Conservation (phyloP, 106 monocot genomes). For the Dioscorea dumetorum region DNA sequence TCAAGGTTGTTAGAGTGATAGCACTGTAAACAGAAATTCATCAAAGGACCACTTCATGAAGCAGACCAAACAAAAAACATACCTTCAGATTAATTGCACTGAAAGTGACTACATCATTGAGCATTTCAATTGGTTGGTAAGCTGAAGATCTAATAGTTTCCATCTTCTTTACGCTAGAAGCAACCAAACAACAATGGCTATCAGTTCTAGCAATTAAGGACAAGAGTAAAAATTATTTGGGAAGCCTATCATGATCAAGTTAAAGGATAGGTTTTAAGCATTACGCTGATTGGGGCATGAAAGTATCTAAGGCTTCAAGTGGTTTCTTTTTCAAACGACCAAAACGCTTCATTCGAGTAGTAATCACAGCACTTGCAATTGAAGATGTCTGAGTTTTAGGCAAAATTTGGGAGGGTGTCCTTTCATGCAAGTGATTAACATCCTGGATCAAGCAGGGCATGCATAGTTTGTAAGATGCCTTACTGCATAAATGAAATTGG, state of each 20-base stretch:
- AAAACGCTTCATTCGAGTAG: constrained; percentile 34
- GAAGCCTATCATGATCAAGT: neutral
- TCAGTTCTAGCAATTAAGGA: neutral
- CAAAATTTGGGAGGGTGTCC: neutral
- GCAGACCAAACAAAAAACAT: constrained; percentile 3
- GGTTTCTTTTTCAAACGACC: constrained; percentile 45
- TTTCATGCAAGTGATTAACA: too few relatives aligned
- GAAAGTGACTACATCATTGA: constrained; percentile 94
- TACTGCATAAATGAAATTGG: too few relatives aligned
- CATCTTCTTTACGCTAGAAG: constrained; percentile 60
- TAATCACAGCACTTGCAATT: neutral
- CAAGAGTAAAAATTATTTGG: neutral
- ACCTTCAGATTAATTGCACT: constrained; percentile 89
- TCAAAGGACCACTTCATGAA: neutral
- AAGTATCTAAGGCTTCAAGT: constrained; percentile 28
- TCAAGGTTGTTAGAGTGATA: neutral
- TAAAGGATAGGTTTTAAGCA: constrained; percentile 20
- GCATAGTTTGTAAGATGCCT: too few relatives aligned
- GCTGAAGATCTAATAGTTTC: constrained; percentile 57
- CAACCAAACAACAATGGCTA: neutral
- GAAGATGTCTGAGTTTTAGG: neutral
- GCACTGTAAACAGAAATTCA: neutral
- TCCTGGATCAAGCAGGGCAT: too few relatives aligned
- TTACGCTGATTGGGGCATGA: constrained; percentile 1
- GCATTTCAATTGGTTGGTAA: constrained; percentile 79